phyloP scores from a whole-genome alignment of 2,329 filamentous ascomycete genomes.

The Orbilia oligospora region DNA sequence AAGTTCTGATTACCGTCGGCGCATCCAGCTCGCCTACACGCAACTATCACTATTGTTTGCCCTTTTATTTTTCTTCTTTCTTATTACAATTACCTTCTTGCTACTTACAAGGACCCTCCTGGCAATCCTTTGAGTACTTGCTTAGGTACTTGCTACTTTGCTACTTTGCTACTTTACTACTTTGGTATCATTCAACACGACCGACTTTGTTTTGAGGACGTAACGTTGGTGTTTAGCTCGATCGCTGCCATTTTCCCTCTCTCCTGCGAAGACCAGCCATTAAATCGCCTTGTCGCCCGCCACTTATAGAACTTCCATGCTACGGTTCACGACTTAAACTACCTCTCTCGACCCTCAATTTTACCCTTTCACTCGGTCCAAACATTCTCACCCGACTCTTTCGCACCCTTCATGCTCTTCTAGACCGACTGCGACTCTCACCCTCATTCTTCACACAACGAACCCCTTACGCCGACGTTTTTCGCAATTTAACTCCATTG shows the following conservation, averaged over 20 bases:
- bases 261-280: not conserved
- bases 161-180: not conserved
- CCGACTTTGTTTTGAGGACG: not conserved
- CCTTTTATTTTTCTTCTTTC: constrained; percentile 11
- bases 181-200: not conserved
- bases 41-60: constrained; percentile 17
- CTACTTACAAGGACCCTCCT: not conserved
- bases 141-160: too few species aligned
- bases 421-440: constrained; percentile 6
- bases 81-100: constrained; percentile 17
- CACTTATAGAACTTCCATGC: constrained; percentile 33
- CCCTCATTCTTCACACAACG: constrained; percentile 23
- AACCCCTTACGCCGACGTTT: constrained; percentile 17
- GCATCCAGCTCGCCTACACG: constrained; percentile 42
- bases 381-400: not conserved
- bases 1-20: constrained; percentile 23
- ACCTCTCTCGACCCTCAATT: not conserved
- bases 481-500: not conserved
- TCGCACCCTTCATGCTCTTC: constrained; percentile 3
- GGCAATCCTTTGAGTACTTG: not conserved
- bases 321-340: constrained; percentile 33
- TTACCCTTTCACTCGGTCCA: not conserved
- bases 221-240: constrained; percentile 12
- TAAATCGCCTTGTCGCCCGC: constrained; percentile 1
- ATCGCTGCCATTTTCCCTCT: not conserved